Base-by-base conservation (phyloP, 805 yeast species). In the Starmera quercuum region DNA sequence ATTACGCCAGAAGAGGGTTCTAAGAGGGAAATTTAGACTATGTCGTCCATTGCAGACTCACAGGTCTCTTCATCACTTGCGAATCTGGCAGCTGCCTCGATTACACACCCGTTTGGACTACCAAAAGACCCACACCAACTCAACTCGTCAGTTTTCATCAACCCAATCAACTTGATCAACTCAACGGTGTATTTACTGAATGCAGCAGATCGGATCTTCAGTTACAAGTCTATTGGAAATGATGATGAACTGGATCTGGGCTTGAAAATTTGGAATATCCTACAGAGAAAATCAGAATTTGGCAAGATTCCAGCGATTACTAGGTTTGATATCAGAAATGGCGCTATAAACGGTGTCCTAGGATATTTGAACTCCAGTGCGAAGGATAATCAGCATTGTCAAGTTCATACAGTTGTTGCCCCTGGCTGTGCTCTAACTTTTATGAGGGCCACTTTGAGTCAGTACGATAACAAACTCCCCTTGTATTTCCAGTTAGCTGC, bases 271-370 rank as follows among this genome's bases (percentile, higher is more conserved):
- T 86, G 95, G 95, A 53, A 67, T 29, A 55, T 62, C 30, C 56
- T 65, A 31, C 64, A 64, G 49, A 68, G 73, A 48, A 50, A 54
- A 26, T 80, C 81, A 51, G 63, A 73, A 11, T 51, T 57, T 30
- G 78, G 77, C 17, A 58, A 55, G n/a, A 73, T 78, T 35, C 92
- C 94, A 19, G 64, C 65, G 34, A 58, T 80, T 45, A 65, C 75
- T 51, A 62, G 49, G 10, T 57, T 80, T 37, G 86, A 87, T 51
- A 73, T 84, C 36, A 76, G 95, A 54, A 64, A 81, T 3, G 97
- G 96, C 47, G 92, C 95, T 21, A 84, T 90, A 30, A 70, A 76
- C 41, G 73, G 83, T 19, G 69, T 90, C 30, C 63, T 83, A 32
- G 97, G 96, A 25, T 88, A 78, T 59, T 56, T 74, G 34, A 38